Conservation (phyloP, 352 stramenopile species). For the Lagenidium giganteum region DNA sequence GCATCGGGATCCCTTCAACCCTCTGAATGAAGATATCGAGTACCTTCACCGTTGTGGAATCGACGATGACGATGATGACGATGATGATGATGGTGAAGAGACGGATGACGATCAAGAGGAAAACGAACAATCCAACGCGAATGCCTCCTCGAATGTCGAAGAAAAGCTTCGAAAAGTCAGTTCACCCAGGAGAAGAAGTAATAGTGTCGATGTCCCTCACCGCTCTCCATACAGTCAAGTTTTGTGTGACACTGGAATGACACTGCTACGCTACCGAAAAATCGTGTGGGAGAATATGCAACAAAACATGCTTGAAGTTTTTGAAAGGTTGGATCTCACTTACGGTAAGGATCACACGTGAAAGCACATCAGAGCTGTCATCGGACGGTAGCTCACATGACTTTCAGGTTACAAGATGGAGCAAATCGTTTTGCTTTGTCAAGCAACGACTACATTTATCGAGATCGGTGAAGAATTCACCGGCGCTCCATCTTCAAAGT, state of each 20-base stretch:
- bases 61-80: conserved; percentile 74
- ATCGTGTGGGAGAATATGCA: conserved; percentile 81
- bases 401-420: conserved; percentile 81
- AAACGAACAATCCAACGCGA: conserved; percentile 15
- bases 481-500: too few relatives aligned
- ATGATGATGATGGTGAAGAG: conserved; percentile 64
- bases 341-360: too few relatives aligned
- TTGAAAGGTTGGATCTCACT: conserved; percentile 55
- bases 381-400: not conserved
- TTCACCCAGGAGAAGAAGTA: conserved; percentile 17
- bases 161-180: conserved; percentile 33
- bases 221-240: conserved; percentile 55
- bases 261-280: conserved; percentile 49
- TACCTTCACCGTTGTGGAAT: conserved; percentile 83
- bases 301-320: conserved; percentile 50
- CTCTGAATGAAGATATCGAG: conserved; percentile 53
- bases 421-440: conserved; percentile 68
- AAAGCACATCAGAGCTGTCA: not conserved
- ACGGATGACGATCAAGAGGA: conserved; percentile 36
- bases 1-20: conserved; percentile 84
- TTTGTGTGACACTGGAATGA: conserved; percentile 77
- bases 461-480: conserved; percentile 79
- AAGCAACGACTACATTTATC: conserved; percentile 57
- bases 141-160: conserved; percentile 21
- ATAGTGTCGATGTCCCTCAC: conserved; percentile 12